These are phyloP conservation scores for Leptographium radiaticola DNA, from an alignment of 2,329 filamentous ascomycete species.

Conservation along the genomic window DNA sequence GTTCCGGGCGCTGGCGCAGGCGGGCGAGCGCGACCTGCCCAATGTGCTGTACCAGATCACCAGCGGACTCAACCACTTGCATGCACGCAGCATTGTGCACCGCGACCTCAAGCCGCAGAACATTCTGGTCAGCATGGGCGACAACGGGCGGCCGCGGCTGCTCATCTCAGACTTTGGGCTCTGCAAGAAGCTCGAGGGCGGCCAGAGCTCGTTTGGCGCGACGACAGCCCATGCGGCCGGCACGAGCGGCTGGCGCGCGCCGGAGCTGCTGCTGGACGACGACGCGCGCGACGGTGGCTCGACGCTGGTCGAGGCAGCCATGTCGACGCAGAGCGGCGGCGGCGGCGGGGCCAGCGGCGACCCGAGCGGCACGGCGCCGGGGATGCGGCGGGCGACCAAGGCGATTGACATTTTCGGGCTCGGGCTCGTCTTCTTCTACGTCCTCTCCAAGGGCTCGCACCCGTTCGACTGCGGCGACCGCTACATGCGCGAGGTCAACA, in stretches of 20 bases:
- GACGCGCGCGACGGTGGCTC: conserved; percentile 40
- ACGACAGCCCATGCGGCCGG: conserved; percentile 89
- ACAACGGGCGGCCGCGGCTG: conserved; percentile 61
- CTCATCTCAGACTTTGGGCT: conserved; percentile 96
- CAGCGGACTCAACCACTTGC: conserved; percentile 75
- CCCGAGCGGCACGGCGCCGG: conserved; percentile 29
- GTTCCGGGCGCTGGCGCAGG: conserved; percentile 55
- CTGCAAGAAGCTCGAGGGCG: conserved; percentile 91
- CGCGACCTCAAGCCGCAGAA: conserved; percentile 97
- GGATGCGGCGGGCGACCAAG: conserved; percentile 68
- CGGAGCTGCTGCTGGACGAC: conserved; percentile 77
- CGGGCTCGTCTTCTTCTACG: conserved; percentile 96
- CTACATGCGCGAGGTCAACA: conserved; percentile 95
- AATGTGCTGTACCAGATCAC: conserved; percentile 80
- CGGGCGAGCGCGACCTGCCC: conserved; percentile 63
- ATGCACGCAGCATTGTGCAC: conserved; percentile 87
- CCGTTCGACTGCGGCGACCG: conserved; percentile 90
- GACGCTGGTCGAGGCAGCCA: conserved; percentile 30
- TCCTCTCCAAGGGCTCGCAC: conserved; percentile 84
- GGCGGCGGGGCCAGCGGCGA: conserved; percentile 27
- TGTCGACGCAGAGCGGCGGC: conserved; percentile 36
- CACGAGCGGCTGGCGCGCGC: conserved; percentile 92
- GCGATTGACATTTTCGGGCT: conserved; percentile 97
- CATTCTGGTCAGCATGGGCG: conserved; percentile 70
- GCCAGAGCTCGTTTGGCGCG: conserved; percentile 86